These are phyloP conservation scores for Talaromyces sp. DNA, from an alignment of 2,329 filamentous ascomycete species.

Conservation along the genomic window DNA sequence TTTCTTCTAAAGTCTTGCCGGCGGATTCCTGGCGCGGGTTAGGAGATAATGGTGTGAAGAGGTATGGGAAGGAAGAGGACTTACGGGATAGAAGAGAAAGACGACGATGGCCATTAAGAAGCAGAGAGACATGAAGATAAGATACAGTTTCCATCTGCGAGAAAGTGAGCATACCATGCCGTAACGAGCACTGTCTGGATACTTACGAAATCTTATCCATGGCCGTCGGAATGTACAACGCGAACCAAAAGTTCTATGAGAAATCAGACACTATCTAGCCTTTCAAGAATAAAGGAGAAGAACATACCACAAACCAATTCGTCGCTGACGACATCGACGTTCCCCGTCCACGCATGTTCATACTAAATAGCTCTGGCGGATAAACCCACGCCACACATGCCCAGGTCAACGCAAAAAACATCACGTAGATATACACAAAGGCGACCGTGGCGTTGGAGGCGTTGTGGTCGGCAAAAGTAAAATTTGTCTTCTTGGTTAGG, in stretches of 20 bases:
- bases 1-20: conserved; percentile 25
- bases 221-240: conserved; percentile 26
- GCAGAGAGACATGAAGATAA: conserved; percentile 26
- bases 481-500: conserved; percentile 26
- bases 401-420: conserved; percentile 30
- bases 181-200: neutral
- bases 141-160: conserved; percentile 25
- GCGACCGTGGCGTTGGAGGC: conserved; percentile 26
- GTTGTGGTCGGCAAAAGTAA: conserved; percentile 19
- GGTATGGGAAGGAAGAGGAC: neutral
- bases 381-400: conserved; percentile 27
- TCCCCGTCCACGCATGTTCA: conserved; percentile 23
- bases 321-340: conserved; percentile 26
- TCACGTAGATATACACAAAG: conserved; percentile 31
- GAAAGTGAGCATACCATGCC: neutral
- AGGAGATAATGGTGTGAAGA: neutral
- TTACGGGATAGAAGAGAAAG: conserved; percentile 25
- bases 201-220: conserved; percentile 25
- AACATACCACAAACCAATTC: conserved; percentile 28
- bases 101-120: conserved; percentile 23
- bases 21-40: conserved; percentile 22
- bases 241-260: conserved; percentile 27
- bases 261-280: neutral
- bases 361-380: conserved; percentile 25
- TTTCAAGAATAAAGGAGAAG: too few relatives aligned